These are phyloP conservation scores for Austroboletus festivus DNA, from an alignment of 768 basidiomycete species.

Conservation along the genomic window DNA sequence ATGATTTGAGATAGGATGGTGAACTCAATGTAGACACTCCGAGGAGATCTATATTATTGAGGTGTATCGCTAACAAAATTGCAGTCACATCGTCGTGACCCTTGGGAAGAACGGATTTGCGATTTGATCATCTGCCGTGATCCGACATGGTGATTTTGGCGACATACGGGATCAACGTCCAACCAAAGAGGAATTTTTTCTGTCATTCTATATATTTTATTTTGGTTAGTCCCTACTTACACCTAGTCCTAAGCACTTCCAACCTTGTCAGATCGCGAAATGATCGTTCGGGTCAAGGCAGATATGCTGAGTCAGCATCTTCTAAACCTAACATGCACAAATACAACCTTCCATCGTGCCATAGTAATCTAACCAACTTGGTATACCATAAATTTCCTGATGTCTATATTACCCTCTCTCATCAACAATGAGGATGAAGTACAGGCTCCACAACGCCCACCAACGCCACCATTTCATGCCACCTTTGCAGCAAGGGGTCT, in stretches of 20 bases:
- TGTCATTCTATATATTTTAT: conserved; percentile 9
- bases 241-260: no score
- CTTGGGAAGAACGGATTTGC: conserved; percentile 32
- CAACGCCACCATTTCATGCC: conserved; percentile 69
- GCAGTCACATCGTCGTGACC: conserved; percentile 91
- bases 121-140: no score
- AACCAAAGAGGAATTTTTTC: conserved; percentile 45
- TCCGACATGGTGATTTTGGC: no score
- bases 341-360: conserved; percentile 5
- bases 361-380: background rate
- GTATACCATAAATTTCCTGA: conserved; percentile 3
- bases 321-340: conserved; percentile 26
- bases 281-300: no score
- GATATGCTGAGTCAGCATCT: background rate
- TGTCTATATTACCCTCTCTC: conserved; percentile 22
- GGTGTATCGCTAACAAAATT: conserved; percentile 71
- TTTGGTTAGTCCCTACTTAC: background rate
- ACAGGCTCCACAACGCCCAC: conserved; percentile 54
- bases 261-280: no score
- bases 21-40: conserved; percentile 77
- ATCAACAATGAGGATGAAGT: conserved; percentile 53
- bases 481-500: conserved; percentile 68
- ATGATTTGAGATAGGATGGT: background rate
- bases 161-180: conserved; percentile 62
- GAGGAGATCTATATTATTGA: conserved; percentile 60